Conservation (phyloP, 163 green algal species). For the Smithsoniella earleae region DNA sequence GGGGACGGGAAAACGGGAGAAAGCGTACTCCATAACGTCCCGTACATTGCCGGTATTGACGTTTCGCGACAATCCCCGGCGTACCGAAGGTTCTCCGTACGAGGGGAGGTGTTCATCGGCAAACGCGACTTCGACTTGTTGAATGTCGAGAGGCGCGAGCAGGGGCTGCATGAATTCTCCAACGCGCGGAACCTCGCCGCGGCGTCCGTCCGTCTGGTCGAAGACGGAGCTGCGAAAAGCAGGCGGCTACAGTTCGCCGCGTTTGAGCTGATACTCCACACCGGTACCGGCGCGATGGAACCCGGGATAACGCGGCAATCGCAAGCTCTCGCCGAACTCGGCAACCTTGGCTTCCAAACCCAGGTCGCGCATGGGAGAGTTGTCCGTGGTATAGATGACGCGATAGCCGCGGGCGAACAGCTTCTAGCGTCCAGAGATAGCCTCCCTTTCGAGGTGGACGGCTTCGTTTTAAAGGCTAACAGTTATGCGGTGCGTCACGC, state of each 20-base stretch:
- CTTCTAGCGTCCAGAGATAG: background rate
- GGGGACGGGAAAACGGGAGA: slow-evolving; percentile 47
- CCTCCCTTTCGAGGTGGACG: background rate
- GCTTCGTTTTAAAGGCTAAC: background rate
- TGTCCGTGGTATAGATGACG: background rate
- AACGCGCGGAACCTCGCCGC: slow-evolving; percentile 51
- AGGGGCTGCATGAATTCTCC: slow-evolving; percentile 37
- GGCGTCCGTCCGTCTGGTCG: slow-evolving; percentile 45
- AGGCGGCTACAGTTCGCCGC: slow-evolving; percentile 46
- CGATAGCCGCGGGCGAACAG: background rate
- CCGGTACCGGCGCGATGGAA: background rate
- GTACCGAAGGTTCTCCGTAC: slow-evolving; percentile 53
- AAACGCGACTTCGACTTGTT: slow-evolving; percentile 42
- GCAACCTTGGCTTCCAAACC: background rate
- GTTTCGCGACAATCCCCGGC: slow-evolving; percentile 1
- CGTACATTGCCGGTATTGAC: slow-evolving; percentile 33
- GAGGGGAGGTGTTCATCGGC: slow-evolving; percentile 53
- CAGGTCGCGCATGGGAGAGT: background rate
- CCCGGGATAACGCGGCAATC: too few species aligned
- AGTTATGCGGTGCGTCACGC: background rate
- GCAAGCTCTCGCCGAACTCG: background rate
- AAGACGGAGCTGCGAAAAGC: slow-evolving; percentile 34
- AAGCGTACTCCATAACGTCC: slow-evolving; percentile 46
- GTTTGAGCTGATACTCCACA: slow-evolving; percentile 30
- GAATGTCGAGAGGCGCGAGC: slow-evolving; percentile 33